These are phyloP conservation scores for Jamesozyma spencerorum DNA, from an alignment of 805 yeast genomes.

Conservation along the genomic window DNA sequence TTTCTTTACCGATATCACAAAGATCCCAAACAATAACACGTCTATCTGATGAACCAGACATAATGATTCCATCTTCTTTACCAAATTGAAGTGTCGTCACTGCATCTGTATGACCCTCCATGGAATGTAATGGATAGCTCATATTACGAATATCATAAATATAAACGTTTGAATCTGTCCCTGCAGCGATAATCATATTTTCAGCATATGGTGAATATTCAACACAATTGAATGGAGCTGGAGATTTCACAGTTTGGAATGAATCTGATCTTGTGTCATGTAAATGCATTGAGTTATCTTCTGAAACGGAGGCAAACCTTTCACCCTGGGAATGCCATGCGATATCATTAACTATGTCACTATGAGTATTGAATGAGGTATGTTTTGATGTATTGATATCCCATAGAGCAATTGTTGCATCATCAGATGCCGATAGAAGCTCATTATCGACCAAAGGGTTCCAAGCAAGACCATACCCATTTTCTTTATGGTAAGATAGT, in stretches of 20 bases:
- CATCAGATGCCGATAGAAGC: constrained; percentile 58
- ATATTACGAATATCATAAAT: constrained; percentile 54
- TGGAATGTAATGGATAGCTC: constrained; percentile 47
- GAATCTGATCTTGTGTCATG: constrained; percentile 42
- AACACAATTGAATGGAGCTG: constrained; percentile 47
- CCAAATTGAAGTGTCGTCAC: constrained; percentile 74
- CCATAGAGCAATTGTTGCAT: constrained; percentile 53
- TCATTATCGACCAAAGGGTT: constrained; percentile 40
- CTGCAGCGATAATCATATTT: constrained; percentile 59
- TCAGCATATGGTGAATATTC: constrained; percentile 55
- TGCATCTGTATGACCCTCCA: constrained; percentile 72
- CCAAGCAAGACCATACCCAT: constrained; percentile 74
- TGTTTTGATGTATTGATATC: constrained; percentile 35
- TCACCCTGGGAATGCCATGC: constrained; percentile 55
- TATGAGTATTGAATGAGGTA: constrained; percentile 32
- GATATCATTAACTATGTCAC: constrained; percentile 63
- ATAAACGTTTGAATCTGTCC: constrained; percentile 56
- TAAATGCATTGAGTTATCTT: constrained; percentile 48
- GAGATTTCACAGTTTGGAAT: constrained; percentile 20
- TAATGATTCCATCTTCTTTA: constrained; percentile 63
- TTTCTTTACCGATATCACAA: constrained; percentile 72
- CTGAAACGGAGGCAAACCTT: constrained; percentile 65
- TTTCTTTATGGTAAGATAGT: constrained; percentile 47
- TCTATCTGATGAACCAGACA: constrained; percentile 70
- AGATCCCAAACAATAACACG: constrained; percentile 78